Evolutionary conservation across 2,329 filamentous ascomycete species (phyloP), one percentile per base, ranked within the genome.

Genomic region (Coniochaeta sp.): DNA sequence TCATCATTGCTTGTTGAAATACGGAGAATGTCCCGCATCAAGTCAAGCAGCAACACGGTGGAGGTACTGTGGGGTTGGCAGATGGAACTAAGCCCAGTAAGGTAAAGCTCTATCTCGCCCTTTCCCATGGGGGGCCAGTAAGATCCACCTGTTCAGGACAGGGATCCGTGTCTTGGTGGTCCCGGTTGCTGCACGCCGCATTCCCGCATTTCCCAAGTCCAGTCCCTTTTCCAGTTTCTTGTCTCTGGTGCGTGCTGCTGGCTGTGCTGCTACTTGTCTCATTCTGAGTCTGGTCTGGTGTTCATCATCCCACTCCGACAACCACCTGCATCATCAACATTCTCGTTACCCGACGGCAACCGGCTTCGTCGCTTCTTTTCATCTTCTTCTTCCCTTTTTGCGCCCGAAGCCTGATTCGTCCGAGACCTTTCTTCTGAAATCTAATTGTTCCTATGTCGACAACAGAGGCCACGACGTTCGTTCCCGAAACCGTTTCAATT

Each of bases 361-460:
- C 4, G 33, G 16, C n/a, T 35, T 35, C 33, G 33, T 22, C 33
- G 12, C 27, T 30, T 30, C 31, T 22, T 38, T 38, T 22, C 12
- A 16, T 38, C 22, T 9, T 14, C 3, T 38, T 22, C 33, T 33
- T 14, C 12, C n/a, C n/a, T 33, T n/a, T n/a, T 33, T 22, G 33
- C 33, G 16, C 10, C 33, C n/a, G n/a, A n/a, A n/a, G n/a, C n/a
- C n/a, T n/a, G n/a, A n/a, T n/a, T n/a, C n/a, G n/a, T n/a, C n/a
- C 18, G 33, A 38, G 16, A 4, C 33, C 6, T 22, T n/a, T n/a
- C n/a, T n/a, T n/a, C n/a, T n/a, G n/a, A n/a, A n/a, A n/a, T n/a
- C n/a, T n/a, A n/a, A 27, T 16, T 27, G 12, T 46, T 28, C 31
- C 47, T 27, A 49, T 49, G 47, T 49, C 47, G 47, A 49, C 28